Conservation (phyloP, 2,329 filamentous ascomycete species). For the Emmonsia crescens region DNA sequence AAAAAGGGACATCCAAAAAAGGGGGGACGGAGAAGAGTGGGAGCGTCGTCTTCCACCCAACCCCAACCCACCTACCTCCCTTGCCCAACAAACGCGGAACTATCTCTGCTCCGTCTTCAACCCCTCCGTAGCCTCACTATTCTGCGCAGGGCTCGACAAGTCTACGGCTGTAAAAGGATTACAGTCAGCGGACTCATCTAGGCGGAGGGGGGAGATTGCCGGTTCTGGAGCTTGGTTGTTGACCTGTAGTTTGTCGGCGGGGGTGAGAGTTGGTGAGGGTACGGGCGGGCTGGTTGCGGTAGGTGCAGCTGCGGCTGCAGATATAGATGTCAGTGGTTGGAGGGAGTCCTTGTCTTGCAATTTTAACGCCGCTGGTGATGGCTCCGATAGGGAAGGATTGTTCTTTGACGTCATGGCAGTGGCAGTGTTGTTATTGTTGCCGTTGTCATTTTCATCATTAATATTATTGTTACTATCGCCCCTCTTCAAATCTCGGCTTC, state of each 20-base stretch:
- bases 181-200: slow-evolving; percentile 4
- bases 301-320: background rate
- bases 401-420: background rate
- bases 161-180: background rate
- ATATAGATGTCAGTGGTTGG: background rate
- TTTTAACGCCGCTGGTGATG: background rate
- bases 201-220: slow-evolving; percentile 6
- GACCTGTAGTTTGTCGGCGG: slow-evolving; percentile 5
- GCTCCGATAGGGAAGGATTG: background rate
- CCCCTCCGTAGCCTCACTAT: background rate
- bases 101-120: background rate
- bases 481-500: background rate
- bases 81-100: background rate
- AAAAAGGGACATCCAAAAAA: background rate
- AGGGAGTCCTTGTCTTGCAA: background rate
- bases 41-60: background rate
- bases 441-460: no score
- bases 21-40: background rate
- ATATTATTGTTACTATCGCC: background rate
- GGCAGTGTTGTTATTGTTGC: no score
- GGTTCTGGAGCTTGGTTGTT: background rate
- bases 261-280: slow-evolving; percentile 5
- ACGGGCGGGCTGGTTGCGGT: background rate
- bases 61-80: background rate
- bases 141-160: background rate